phyloP scores from a whole-genome alignment of 31 red algal genomes.

The Porphyra umbilicalis region DNA sequence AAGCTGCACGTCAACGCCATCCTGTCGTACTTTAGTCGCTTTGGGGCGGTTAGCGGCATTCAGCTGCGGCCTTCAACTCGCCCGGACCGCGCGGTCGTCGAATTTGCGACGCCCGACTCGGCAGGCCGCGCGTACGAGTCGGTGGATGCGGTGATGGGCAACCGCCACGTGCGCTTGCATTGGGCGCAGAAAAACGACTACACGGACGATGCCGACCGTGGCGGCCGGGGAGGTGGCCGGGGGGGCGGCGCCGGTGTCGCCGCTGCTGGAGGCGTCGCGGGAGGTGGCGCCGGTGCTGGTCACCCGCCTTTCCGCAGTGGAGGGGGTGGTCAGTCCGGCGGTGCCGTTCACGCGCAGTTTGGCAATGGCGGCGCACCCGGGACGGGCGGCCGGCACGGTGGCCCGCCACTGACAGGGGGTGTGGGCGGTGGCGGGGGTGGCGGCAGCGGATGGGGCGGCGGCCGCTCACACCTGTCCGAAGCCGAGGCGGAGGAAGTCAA shows the following conservation, averaged over 20 bases:
- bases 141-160: slow-evolving; percentile 84
- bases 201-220: background rate
- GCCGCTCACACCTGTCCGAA: background rate
- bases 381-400: background rate
- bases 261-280: background rate
- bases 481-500: slow-evolving; percentile 28
- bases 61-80: slow-evolving; percentile 12
- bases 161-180: slow-evolving; percentile 54
- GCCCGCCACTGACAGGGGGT: background rate
- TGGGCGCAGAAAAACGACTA: slow-evolving; percentile 47
- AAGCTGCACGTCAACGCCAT: slow-evolving; percentile 60
- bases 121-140: slow-evolving; percentile 39
- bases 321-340: background rate
- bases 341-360: background rate
- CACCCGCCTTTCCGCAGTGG: slow-evolving; percentile 1
- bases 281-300: slow-evolving; percentile 24
- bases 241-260: background rate
- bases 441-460: background rate
- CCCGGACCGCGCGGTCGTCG: slow-evolving; percentile 54
- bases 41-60: slow-evolving; percentile 44
- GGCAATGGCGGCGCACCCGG: background rate
- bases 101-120: slow-evolving; percentile 31
- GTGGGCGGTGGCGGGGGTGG: slow-evolving; percentile 1
- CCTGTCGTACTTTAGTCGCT: slow-evolving; percentile 44
- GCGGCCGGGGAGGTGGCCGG: background rate